Evolutionary conservation across 208 protist species (phyloP), one percentile per base, ranked within the genome.

Genomic region (Trypanosoma rangeli): DNA sequence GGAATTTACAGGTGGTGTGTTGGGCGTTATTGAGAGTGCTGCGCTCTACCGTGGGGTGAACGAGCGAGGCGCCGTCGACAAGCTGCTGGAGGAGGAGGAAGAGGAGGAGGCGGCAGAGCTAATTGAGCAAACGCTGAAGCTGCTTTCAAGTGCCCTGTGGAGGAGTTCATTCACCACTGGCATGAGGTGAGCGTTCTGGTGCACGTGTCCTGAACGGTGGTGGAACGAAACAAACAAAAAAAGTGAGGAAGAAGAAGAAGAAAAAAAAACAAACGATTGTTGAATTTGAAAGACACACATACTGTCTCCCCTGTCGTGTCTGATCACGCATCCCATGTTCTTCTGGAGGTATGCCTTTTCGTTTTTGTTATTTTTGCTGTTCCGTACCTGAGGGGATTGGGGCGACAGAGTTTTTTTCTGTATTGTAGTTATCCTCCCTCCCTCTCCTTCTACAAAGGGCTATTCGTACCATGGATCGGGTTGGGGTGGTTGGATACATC

Each of bases 131-230:
- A 49, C 35, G 31, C 20, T 64, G 50, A 64, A 52, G 42, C 20
- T 64, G 44, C 37, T 64, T 22, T 64, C 44, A 54, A 64, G 44
- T 39, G 39, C 46, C 33, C 3, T 64, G 4, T 64, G 60, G 60
- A 26, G 46, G 4, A 1, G n/a, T n/a, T n/a, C 49, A 53, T 53
- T 26, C 9, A 12, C 22, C 7, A 24, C 49, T 53, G 49, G 24
- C 49, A 53, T 1, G 22, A 26, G 22, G n/a, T 53, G 16, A 53
- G 7, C 20, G 4, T 53, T 53, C 18, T 26, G 49, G 9, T 53
- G 22, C 49, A 26, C 10, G 18, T 26, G 22, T 1, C n/a, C 9
- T 53, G 49, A 53, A 53, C 0, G 3, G 16, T 4, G 5, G 9
- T 53, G 16, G 49, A 26, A 26, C 16, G 16, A 26, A 24, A 9